Base-by-base conservation (phyloP, 129 eudicot species). In the Daucus carota region DNA sequence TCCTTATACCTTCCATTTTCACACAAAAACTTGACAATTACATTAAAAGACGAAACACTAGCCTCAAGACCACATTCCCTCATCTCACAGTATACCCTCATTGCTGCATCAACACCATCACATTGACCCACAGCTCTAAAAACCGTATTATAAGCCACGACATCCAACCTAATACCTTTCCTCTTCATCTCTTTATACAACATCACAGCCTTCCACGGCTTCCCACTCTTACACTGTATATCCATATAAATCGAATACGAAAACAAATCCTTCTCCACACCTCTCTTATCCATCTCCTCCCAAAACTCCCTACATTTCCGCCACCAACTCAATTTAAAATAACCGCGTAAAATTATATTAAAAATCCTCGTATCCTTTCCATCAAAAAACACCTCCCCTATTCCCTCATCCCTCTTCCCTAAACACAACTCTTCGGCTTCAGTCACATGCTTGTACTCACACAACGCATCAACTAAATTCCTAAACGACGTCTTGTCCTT, bases 221-320 rank as follows among this genome's bases (percentile, higher is more conserved):
- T 94, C 83, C 90, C 89, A 74, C 96, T 78, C 83, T 94, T 91
- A 81, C 90, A 84, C 70, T 85, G 88, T 20, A 94, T 84, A 70
- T 94, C 98, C 97, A 94, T 94, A 66, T 87, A 94, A 46, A 94
- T 87, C 17, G 98, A 89, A 80, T 94, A 94, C 12, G 98, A 89
- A 85, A 83, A 82, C 83, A 94, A 83, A 83, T 91, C 92, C 78
- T 94, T 94, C 70, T 9, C 2, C 28, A 91, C 84, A 77, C 96
- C 92, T 77, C 79, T 89, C 75, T 75, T 83, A 87, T 94, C 98
- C 97, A 94, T 91, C 76, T 86, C 88, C 72, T 89, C 97, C 98
- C 98, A 94, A 83, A 88, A 94, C 62, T 86, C 93, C 80, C 92
- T 91, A 82, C 98, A 94, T 44, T 94, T 94, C 0, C 81, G 47